Evolutionary conservation across 2,329 filamentous ascomycete genomes (phyloP), one percentile per base, ranked within the genome.

Genomic region (Colletotrichum tofieldiae): DNA sequence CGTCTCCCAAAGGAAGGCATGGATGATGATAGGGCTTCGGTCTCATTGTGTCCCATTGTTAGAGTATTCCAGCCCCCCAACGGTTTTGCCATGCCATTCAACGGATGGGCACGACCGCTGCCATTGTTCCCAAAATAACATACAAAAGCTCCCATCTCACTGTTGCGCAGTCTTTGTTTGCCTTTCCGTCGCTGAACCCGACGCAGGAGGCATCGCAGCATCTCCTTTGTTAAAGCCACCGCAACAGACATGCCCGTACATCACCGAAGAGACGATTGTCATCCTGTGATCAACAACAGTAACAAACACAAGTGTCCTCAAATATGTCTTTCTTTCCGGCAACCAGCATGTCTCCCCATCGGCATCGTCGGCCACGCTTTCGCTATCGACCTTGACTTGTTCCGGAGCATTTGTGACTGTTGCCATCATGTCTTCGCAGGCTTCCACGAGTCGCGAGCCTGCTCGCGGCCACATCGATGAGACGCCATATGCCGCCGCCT

Each of bases 401-500:
- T 18, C n/a, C 14, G 29, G 6, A 32, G 35, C 5, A 32, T 23
- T 18, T 5, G 18, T 6, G 18, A 52, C 12, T 26, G 39, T 63
- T 41, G 16, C 39, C 51, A 49, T 18, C 18, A 52, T 52, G 43
- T 35, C 64, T 8, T n/a, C 39, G 0, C n/a, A 37, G 7, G 12
- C 2, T 6, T 37, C 49, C 18, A 20, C 2, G 14, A 12, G 45
- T 23, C 32, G 7, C 8, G 66, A 43, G 9, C 23, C 35, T 2
- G 45, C 26, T 20, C 29, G 7, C 1, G 51, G 45, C 47, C 62
- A 47, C 47, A 20, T 74, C 5, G 67, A 64, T 29, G 56, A 67
- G 55, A 74, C 73, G 8, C 64, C 49, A 23, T 74, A 67, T 61
- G 73, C 73, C 32, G 37, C 51, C 8, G 67, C 41, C 3, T 75